Evolutionary conservation across 176 grass and related monocot genomes (phyloP), one percentile per base, ranked within the genome.

Genomic region (Ensete glaucum): DNA sequence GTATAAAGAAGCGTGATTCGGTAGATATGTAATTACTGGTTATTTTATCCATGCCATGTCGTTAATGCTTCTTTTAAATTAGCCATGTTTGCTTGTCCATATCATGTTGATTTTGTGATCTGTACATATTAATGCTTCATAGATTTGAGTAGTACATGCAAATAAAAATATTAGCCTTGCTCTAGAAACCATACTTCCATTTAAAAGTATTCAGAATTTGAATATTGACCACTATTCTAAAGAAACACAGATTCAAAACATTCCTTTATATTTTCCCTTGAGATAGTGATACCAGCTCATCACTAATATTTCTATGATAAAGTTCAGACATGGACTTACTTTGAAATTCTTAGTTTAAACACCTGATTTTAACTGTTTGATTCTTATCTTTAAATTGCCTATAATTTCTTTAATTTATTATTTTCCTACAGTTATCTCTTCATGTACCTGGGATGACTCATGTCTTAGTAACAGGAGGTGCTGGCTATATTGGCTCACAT

Each of bases 381-480:
- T 50, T 50, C 9, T 19, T 14, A 20, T n/a, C 9, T 69, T 69
- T 50, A 49, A 20, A 20, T 43, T 43, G 34, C 34, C 34, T 43
- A 43, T 43, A 65, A 12, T 26, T 65, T 20, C 8, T 80, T 82
- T 20, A 77, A 81, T 23, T 25, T 78, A 67, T 73, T 16, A 53
- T 55, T 64, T 83, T 78, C 14, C 52, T 87, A 54, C 73, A 98
- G 94, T 98, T 98, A 81, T 87, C 94, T 80, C 88, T 76, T 76
- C 94, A 83, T 85, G 94, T 91, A 89, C 50, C 54, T 25, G 94
- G 88, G 48, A 85, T 93, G 52, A 98, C 94, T 29, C 94, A 93
- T 80, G 90, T 98, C 77, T 81, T 98, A 76, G 90, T 98, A 22
- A 98, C 90, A 27, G 94, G 94, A 54, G 90, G 94, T 27, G 94